Base-by-base conservation (phyloP, 2,329 filamentous ascomycete species). In the Alternaria arbusti region DNA sequence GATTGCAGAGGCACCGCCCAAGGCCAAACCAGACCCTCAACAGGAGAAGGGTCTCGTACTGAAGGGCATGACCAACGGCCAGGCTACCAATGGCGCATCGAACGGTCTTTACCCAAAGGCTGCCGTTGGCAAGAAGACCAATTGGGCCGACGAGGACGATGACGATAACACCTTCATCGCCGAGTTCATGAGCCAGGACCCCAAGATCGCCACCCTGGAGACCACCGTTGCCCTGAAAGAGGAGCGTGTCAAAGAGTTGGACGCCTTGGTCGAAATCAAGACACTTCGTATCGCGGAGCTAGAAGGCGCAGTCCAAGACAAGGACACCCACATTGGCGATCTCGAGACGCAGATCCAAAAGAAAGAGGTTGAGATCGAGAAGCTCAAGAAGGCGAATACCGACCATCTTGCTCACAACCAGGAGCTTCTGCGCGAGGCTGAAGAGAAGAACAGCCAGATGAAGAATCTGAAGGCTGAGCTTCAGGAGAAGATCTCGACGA, bases 91-190 rank as follows among this genome's bases (percentile, higher is more conserved):
- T 20, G n/a, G 20, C 22, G 43, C 11, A 11, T 12, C 23, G 3
- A 59, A 36, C 4, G 32, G 20, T 12, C 4, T 30, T 32, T 15
- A 9, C n/a, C 9, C 11, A 46, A 40, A 23, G 17, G 12, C 32
- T 3, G 6, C 49, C 6, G 20, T 5, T 6, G 40, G 28, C 6
- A 68, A 64, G 46, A 69, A 64, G 58, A 47, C 55, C 17, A 28
- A 63, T 26, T 72, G 69, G 70, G 66, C 65, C 5, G 70, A 72
- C 17, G 67, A 40, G 2, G 36, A 65, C 32, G 70, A 72, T n/a
- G 66, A 70, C 0, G 72, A 73, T 17, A 65, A 68, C 5, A 61
- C 62, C 1, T 67, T 70, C 43, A 10, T 57, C 52, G 43, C 64
- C 6, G 59, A 66, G 17, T 61, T 51, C 36, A 15, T 32, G 11